Evolutionary conservation across 495 filamentous ascomycete species (phyloP).

Genomic region (Pyrenula massariospora): DNA sequence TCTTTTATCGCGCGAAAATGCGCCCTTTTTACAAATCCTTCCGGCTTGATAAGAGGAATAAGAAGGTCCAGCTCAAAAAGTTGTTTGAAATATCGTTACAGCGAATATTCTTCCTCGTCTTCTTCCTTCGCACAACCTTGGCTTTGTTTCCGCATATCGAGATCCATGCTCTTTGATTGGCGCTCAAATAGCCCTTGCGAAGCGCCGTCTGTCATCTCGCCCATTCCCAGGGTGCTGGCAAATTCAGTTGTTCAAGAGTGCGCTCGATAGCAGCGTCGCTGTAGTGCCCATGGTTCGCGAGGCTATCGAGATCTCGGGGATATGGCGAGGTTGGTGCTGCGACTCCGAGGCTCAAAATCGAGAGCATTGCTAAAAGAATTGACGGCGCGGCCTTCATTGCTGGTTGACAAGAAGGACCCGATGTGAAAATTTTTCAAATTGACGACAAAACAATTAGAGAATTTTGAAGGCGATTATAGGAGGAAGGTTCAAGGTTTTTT

Average conservation of each 20-base stretch:
- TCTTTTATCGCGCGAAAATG: no score
- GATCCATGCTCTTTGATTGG: background rate
- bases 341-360: background rate
- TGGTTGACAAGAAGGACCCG: background rate
- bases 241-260: background rate
- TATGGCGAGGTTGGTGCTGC: background rate
- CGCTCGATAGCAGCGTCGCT: background rate
- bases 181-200: background rate
- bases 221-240: background rate
- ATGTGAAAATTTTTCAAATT: background rate
- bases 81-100: background rate
- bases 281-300: background rate
- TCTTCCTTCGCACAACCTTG: background rate
- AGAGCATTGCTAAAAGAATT: background rate
- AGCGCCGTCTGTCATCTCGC: background rate
- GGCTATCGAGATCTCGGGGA: background rate
- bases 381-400: background rate
- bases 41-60: background rate
- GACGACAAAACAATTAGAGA: background rate
- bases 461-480: background rate
- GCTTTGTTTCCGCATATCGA: background rate
- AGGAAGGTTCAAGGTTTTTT: background rate
- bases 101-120: background rate
- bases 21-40: no score
- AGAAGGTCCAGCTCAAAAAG: background rate